Evolutionary conservation across 129 eudicot genomes (phyloP).

Genomic region (Kitagawia praeruptora): DNA sequence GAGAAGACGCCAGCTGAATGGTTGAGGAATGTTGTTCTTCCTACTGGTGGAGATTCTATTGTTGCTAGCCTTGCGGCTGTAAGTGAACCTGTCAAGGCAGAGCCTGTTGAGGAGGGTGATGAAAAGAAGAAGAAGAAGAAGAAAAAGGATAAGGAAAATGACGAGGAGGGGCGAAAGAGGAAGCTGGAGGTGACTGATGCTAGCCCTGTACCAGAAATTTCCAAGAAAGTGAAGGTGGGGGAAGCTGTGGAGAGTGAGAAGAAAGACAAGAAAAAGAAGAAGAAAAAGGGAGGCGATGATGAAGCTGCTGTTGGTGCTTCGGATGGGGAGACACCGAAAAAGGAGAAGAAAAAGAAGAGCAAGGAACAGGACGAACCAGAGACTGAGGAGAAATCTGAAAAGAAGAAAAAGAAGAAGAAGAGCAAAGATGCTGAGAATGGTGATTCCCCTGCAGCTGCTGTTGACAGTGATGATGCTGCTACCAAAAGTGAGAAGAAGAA

Average conservation of each 20-base stretch:
- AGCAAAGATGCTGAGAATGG: constrained; percentile 41
- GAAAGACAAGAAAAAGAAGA: constrained; percentile 21
- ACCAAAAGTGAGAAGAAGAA: constrained; percentile 46
- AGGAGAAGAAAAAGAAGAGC: constrained; percentile 30
- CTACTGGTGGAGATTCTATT: constrained; percentile 59
- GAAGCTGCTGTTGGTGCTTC: constrained; percentile 14
- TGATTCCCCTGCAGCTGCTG: constrained; percentile 18
- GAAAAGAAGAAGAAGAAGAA: constrained; percentile 51
- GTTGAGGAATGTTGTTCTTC: constrained; percentile 74
- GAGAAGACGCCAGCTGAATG: constrained; percentile 76
- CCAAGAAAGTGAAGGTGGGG: constrained; percentile 26
- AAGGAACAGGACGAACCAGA: constrained; percentile 27
- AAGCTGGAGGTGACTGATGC: constrained; percentile 33
- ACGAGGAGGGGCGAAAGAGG: constrained; percentile 31
- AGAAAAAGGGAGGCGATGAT: constrained; percentile 7
- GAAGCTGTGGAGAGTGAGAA: constrained; percentile 22
- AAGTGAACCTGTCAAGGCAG: constrained; percentile 18
- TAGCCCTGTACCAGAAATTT: constrained; percentile 13
- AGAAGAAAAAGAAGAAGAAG: constrained; percentile 54
- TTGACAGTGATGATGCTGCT: constrained; percentile 31
- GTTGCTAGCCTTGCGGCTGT: constrained; percentile 68
- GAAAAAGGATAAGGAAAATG: constrained; percentile 35
- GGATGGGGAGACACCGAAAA: constrained; percentile 30
- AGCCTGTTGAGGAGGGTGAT: constrained; percentile 27
- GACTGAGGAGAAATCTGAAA: constrained; percentile 48